phyloP scores from a whole-genome alignment of 306 rosid genomes.

The Carpinus viminea region DNA sequence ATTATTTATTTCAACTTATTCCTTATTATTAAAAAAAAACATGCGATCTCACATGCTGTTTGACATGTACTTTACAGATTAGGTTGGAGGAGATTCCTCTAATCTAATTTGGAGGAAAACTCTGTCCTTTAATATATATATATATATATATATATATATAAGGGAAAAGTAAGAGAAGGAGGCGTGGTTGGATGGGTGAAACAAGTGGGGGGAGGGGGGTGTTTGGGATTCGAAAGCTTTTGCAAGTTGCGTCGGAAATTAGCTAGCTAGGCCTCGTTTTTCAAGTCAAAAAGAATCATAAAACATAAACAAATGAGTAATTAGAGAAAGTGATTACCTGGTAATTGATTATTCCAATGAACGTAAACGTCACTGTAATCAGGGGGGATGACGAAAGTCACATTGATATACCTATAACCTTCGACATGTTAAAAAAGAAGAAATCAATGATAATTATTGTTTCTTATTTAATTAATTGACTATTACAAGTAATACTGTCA shows the following conservation, averaged over 20 bases:
- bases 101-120: too few species aligned
- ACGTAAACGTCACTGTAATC: conserved; percentile 39
- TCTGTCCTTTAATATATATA: too few species aligned
- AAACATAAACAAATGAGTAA: not conserved
- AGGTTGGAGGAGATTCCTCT: too few species aligned
- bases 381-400: conserved; percentile 34
- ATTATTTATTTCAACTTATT: too few species aligned
- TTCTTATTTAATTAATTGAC: not conserved
- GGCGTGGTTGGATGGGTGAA: not conserved
- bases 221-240: not conserved
- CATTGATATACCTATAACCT: not conserved
- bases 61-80: too few species aligned
- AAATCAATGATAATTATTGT: not conserved
- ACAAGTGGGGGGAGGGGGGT: not conserved
- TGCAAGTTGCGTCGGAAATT: not conserved
- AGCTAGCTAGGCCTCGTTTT: not conserved
- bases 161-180: not conserved
- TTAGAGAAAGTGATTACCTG: not conserved
- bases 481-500: not conserved
- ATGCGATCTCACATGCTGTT: too few species aligned
- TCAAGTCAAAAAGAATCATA: not conserved
- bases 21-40: too few species aligned
- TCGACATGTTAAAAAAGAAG: not conserved
- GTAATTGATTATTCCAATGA: conserved; percentile 4
- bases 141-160: too few species aligned